phyloP scores from a whole-genome alignment of 441 rosid species.

The Gossypium gossypioides region DNA sequence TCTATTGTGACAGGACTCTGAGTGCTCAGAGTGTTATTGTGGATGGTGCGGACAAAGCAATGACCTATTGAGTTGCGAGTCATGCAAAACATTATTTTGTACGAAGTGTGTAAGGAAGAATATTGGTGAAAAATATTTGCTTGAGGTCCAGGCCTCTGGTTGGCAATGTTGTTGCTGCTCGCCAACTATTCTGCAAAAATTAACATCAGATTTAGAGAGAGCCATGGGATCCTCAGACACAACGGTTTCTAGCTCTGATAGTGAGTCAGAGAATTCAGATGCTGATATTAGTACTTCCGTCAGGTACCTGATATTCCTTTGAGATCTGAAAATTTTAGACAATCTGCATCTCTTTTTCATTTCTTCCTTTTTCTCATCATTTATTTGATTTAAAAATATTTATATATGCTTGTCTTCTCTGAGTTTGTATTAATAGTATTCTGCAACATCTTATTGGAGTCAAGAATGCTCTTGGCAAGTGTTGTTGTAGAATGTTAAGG shows the following conservation, averaged over 20 bases:
- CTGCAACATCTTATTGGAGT: not conserved
- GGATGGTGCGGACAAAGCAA: constrained; percentile 78
- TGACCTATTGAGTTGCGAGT: constrained; percentile 70
- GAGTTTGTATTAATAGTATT: not conserved
- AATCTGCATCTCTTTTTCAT: not conserved
- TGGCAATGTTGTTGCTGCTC: constrained; percentile 88
- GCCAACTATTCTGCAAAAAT: constrained; percentile 60
- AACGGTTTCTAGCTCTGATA: constrained; percentile 55
- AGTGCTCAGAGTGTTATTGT: constrained; percentile 66
- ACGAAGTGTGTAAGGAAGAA: constrained; percentile 68
- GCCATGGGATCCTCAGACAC: constrained; percentile 47
- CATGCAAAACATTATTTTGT: constrained; percentile 74
- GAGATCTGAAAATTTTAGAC: not conserved
- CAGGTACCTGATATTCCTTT: constrained; percentile 37
- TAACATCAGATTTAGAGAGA: constrained; percentile 63
- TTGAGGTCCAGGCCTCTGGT: constrained; percentile 51
- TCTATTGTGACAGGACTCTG: constrained; percentile 43
- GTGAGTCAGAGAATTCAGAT: constrained; percentile 73
- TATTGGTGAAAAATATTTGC: constrained; percentile 66
- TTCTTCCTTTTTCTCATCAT: not conserved
- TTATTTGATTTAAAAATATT: constrained; percentile 4
- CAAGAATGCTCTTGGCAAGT: not conserved
- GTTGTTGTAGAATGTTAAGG: not conserved
- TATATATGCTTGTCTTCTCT: not conserved
- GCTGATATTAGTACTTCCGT: constrained; percentile 34